Percentiles rank a stretch among this genome's conserved stretches.
Conservation (phyloP, 2,329 filamentous ascomycete genomes). For the Xylariales sp. region DNA sequence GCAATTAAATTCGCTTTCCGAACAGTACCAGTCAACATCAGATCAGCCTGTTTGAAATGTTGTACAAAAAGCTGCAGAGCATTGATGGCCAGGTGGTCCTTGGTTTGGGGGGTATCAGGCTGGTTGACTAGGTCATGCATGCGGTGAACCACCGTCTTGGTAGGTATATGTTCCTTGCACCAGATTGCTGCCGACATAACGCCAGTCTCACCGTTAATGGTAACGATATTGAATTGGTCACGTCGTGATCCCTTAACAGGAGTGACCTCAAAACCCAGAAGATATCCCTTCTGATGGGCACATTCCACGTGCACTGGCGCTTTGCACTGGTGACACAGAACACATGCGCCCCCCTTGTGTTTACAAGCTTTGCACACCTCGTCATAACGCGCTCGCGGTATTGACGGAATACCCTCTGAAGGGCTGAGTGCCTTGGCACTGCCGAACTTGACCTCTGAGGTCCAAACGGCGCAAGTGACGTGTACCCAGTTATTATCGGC, state of each 20-base stretch:
- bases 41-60: slow-evolving; percentile 92
- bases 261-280: slow-evolving; percentile 83
- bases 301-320: slow-evolving; percentile 79
- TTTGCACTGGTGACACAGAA: slow-evolving; percentile 74
- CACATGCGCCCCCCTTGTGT: slow-evolving; percentile 68
- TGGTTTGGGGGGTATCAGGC: slow-evolving; percentile 16
- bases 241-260: slow-evolving; percentile 85
- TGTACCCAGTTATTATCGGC: slow-evolving; percentile 98
- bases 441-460: slow-evolving; percentile 88
- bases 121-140: slow-evolving; percentile 74
- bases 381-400: slow-evolving; percentile 68
- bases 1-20: slow-evolving; percentile 82
- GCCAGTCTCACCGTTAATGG: slow-evolving; percentile 74
- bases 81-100: slow-evolving; percentile 53
- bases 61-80: slow-evolving; percentile 83
- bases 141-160: slow-evolving; percentile 68
- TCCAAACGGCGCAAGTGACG: slow-evolving; percentile 88
- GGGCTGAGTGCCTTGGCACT: slow-evolving; percentile 77
- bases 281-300: slow-evolving; percentile 77
- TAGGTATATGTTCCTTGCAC: slow-evolving; percentile 82
- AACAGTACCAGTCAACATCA: slow-evolving; percentile 84
- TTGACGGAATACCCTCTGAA: slow-evolving; percentile 84
- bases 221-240: slow-evolving; percentile 76
- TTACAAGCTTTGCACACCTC: slow-evolving; percentile 84
- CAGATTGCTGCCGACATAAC: slow-evolving; percentile 82